A percentile compares a stretch with the other conserved stretches of the same genome.
phyloP scores from a whole-genome alignment of 805 yeast species.

The Wickerhamomyces hampshirensis region DNA sequence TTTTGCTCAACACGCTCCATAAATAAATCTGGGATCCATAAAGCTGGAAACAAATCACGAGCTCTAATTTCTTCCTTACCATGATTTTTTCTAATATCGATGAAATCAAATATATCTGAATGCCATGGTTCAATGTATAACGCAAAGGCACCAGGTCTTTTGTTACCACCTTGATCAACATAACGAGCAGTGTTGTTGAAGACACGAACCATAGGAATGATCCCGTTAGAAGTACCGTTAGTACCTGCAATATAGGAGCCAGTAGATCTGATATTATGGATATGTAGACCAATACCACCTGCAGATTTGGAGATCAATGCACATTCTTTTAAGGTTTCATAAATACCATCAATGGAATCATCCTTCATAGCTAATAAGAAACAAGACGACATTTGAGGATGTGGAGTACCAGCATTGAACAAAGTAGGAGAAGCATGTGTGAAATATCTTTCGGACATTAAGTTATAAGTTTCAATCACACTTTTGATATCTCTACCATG shows the following conservation, averaged over 20 bases:
- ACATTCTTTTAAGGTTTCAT: constrained; percentile 79
- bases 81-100: constrained; percentile 86
- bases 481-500: constrained; percentile 64
- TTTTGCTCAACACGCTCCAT: constrained; percentile 84
- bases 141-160: constrained; percentile 97
- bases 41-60: constrained; percentile 85
- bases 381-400: constrained; percentile 86
- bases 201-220: constrained; percentile 94
- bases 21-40: constrained; percentile 93
- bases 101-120: constrained; percentile 79
- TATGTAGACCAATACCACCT: constrained; percentile 92
- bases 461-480: constrained; percentile 76
- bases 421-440: constrained; percentile 95
- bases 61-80: constrained; percentile 95
- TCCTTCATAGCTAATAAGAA: constrained; percentile 87
- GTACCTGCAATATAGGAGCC: constrained; percentile 91
- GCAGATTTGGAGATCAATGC: constrained; percentile 92
- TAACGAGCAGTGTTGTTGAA: constrained; percentile 94
- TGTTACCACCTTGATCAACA: constrained; percentile 98
- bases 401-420: constrained; percentile 88
- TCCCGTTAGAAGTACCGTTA: constrained; percentile 87
- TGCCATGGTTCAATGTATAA: constrained; percentile 97
- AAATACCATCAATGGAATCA: constrained; percentile 94
- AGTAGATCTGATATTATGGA: constrained; percentile 78
- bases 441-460: constrained; percentile 84